These are phyloP conservation scores for Suhomyces choctaworum DNA, from an alignment of 1,139 yeast species.

Conservation along the genomic window DNA sequence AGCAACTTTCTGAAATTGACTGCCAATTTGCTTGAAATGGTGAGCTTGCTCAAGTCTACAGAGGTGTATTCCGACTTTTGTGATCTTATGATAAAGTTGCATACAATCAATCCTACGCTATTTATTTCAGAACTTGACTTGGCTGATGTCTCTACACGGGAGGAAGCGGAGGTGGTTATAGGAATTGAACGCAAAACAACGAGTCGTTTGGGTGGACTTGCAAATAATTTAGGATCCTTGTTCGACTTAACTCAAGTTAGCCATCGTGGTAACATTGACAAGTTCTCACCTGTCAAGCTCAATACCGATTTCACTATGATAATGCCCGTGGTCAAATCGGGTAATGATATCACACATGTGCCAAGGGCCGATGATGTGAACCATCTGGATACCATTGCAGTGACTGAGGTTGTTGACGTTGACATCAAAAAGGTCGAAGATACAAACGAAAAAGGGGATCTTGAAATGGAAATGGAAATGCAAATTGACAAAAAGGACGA, in stretches of 20 bases:
- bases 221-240: conserved; percentile 21
- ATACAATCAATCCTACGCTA: conserved; percentile 31
- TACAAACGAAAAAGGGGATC: conserved; percentile 4
- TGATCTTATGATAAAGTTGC: conserved; percentile 29
- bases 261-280: conserved; percentile 17
- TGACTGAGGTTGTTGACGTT: not conserved
- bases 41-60: conserved; percentile 36
- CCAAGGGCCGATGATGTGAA: conserved; percentile 3
- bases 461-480: conserved; percentile 12
- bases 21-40: conserved; percentile 33
- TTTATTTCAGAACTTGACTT: conserved; percentile 31
- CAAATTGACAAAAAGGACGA: not conserved
- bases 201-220: conserved; percentile 13
- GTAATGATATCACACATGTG: conserved; percentile 18
- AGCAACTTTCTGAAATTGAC: conserved; percentile 31
- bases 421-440: not conserved
- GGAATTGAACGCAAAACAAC: conserved; percentile 31
- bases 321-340: conserved; percentile 26
- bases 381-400: too few species aligned
- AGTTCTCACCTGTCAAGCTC: conserved; percentile 34
- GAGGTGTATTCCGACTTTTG: conserved; percentile 28
- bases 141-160: conserved; percentile 27
- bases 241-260: conserved; percentile 33
- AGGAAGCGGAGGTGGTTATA: conserved; percentile 36
- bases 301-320: conserved; percentile 43